phyloP scores from a whole-genome alignment of 192 early-diverging fungal genomes.

The Gamsiella multidivaricata region DNA sequence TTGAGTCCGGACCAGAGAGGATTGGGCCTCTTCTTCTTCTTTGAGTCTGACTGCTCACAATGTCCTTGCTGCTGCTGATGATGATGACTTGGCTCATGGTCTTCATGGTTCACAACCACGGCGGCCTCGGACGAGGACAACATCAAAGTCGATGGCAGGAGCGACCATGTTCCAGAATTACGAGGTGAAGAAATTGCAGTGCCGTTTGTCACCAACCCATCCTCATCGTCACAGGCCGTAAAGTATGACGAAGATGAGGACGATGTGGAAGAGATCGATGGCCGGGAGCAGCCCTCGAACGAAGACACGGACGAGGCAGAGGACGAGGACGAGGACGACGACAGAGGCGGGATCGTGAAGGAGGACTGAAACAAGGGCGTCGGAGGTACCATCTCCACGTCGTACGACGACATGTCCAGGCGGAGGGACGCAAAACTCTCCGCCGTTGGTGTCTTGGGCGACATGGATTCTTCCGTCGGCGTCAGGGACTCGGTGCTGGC shows the following conservation, averaged over 20 bases:
- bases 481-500: not conserved
- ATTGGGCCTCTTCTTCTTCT: conserved; percentile 15
- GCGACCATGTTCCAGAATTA: conserved; percentile 33
- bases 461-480: not conserved
- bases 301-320: conserved; percentile 38
- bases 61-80: not conserved
- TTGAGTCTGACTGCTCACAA: not conserved
- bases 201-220: not conserved
- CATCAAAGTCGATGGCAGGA: conserved; percentile 1
- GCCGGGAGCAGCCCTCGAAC: conserved; percentile 29
- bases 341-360: conserved; percentile 30
- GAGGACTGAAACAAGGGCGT: conserved; percentile 28
- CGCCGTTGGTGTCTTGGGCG: conserved; percentile 37
- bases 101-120: not conserved
- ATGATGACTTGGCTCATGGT: not conserved
- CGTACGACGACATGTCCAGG: conserved; percentile 2
- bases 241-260: conserved; percentile 13
- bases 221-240: conserved; percentile 29
- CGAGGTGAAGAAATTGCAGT: conserved; percentile 18
- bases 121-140: not conserved
- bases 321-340: conserved; percentile 22
- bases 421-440: conserved; percentile 12
- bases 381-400: conserved; percentile 23
- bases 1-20: conserved; percentile 25
- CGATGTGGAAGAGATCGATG: conserved; percentile 5